Percentiles rank a stretch among this genome's conserved stretches.
Conservation (phyloP, 495 filamentous ascomycete genomes). For the Xylaria intraflava region DNA sequence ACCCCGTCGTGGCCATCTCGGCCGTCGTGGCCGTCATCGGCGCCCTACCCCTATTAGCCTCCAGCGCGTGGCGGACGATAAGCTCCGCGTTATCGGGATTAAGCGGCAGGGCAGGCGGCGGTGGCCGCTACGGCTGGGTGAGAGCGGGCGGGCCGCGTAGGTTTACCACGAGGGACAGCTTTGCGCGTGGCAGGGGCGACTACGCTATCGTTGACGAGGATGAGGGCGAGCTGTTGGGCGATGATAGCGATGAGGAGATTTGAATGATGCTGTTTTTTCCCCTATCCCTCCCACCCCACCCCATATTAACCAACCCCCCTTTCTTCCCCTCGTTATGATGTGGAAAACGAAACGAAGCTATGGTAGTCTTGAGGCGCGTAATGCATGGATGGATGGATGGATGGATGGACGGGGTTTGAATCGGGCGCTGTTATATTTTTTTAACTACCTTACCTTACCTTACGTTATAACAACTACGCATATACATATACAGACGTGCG, state of each 20-base stretch:
- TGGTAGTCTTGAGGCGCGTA: too few relatives aligned
- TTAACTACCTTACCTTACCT: too few relatives aligned
- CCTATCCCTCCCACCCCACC: too few relatives aligned
- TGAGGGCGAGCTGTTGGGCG: slow-evolving; percentile 86
- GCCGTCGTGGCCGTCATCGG: slow-evolving; percentile 68
- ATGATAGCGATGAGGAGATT: slow-evolving; percentile 87
- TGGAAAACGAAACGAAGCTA: too few relatives aligned
- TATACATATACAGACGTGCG: too few relatives aligned
- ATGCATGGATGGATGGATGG: too few relatives aligned
- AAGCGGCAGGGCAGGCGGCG: slow-evolving; percentile 25
- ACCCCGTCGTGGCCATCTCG: slow-evolving; percentile 71
- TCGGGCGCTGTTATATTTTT: too few relatives aligned
- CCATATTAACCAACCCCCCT: too few relatives aligned
- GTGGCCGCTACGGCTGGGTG: slow-evolving; percentile 38
- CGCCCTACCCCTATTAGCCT: slow-evolving; percentile 64
- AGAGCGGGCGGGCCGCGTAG: slow-evolving; percentile 48
- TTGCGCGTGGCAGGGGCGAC: slow-evolving; percentile 75
- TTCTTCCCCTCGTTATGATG: too few relatives aligned
- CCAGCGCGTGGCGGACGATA: slow-evolving; percentile 59
- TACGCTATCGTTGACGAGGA: slow-evolving; percentile 85
- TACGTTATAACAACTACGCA: too few relatives aligned
- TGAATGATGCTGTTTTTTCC: slow-evolving; percentile 29
- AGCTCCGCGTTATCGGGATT: slow-evolving; percentile 41
- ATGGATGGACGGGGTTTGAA: too few relatives aligned
- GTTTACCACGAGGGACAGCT: slow-evolving; percentile 78